Evolutionary conservation across 1,139 yeast genomes (phyloP), one percentile per base, ranked within the genome.

Genomic region (Candida anutae): DNA sequence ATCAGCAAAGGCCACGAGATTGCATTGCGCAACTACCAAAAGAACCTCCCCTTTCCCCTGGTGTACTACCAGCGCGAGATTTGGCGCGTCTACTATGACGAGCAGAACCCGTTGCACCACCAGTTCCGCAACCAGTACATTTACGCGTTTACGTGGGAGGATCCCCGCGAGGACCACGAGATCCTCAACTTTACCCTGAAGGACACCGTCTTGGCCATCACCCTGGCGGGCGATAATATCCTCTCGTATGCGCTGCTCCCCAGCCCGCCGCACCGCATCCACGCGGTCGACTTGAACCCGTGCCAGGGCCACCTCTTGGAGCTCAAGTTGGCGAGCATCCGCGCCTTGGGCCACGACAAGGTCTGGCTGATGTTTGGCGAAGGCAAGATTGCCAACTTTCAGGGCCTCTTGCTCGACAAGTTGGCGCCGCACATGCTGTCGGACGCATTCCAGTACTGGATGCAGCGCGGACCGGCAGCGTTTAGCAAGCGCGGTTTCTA

Each of bases 141-240:
- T 34, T 82, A 82, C 48, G 88, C 94, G 3, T 82, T 82, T 55
- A 82, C 93, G 6, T 82, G 94, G 94, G 94, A 82, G 55, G 94
- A 82, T 49, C 94, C 94, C 19, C 68, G 81, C 33, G 93, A 80
- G 53, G 94, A 82, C 53, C 70, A 75, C 38, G 65, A 67, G 24
- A 77, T 82, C 34, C 63, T 82, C 41, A 68, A 75, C 28, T 62
- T 82, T 42, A 61, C 64, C 22, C 55, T 73, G 11, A 63, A 69
- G 18, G 94, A 82, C 45, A 78, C 84, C 2, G 83, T 82, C 6
- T 64, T 82, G 42, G 90, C 90, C 15, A 82, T 82, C 34, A 81
- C 94, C 6, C 80, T 90, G 27, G 94, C 94, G 5, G 90, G 93
- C 40, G 94, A 82, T 53, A 82, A 82, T 46, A 64, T 82, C 37